Conservation (phyloP, 2,329 filamentous ascomycete species). For the Neofusicoccum laricinum region DNA sequence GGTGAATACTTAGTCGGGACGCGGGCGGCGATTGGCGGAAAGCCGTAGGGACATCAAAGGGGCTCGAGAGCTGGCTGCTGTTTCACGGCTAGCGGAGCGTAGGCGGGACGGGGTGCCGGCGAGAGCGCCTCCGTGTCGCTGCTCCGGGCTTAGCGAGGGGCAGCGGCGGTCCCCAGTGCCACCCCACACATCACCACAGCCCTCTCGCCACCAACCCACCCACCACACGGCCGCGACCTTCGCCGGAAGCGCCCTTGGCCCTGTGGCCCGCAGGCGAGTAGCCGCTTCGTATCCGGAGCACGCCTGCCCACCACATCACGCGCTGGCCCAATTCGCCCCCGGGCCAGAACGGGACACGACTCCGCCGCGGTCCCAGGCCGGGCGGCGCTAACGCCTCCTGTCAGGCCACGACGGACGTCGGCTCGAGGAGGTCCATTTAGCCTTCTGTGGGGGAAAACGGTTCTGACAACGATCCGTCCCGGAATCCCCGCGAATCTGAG, state of each 20-base stretch:
- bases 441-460: background rate
- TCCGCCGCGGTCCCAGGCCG: background rate
- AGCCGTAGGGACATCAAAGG: background rate
- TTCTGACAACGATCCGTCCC: background rate
- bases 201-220: background rate
- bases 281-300: background rate
- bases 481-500: background rate
- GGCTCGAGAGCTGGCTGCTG: background rate
- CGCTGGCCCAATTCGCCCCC: background rate
- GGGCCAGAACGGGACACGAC: background rate
- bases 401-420: background rate
- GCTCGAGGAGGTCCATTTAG: slow-evolving; percentile 4
- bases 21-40: background rate
- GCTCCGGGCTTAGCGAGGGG: background rate
- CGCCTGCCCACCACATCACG: background rate
- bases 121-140: background rate
- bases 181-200: background rate
- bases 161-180: background rate
- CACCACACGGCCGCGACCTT: background rate
- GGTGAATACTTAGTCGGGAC: background rate
- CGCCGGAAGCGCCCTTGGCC: background rate
- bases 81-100: background rate
- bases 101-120: background rate
- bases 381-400: background rate
- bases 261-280: background rate